These are phyloP conservation scores for Plasmodium vivax DNA, from an alignment of 169 alveolate genomes.

Conservation along the genomic window DNA sequence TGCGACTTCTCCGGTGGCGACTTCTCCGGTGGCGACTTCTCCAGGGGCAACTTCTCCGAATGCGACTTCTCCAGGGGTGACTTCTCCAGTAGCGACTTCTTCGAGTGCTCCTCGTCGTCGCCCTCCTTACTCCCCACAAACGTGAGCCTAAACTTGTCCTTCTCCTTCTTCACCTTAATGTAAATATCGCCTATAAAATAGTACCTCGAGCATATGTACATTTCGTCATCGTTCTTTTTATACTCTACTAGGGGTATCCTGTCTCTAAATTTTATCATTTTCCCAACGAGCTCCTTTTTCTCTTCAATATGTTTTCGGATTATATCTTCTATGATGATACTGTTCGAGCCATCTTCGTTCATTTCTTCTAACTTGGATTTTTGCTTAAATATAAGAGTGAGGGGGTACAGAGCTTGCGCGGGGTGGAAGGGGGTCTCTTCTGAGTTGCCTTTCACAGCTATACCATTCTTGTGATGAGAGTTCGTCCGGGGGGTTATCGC, in stretches of 20 bases:
- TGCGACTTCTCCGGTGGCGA: not conserved
- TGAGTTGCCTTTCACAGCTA: not conserved
- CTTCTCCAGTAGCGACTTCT: not conserved
- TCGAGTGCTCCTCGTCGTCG: not conserved
- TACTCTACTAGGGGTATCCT: conserved; percentile 59
- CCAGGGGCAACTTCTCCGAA: not conserved
- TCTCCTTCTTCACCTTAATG: conserved; percentile 28
- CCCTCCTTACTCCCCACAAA: conserved; percentile 11
- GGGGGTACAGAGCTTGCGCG: not conserved
- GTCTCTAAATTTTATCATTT: conserved; percentile 47
- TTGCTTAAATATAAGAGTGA: not conserved
- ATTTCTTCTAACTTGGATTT: conserved; percentile 22
- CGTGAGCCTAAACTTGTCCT: conserved; percentile 19
- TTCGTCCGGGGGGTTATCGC: not conserved
- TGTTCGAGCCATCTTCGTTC: conserved; percentile 19
- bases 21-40: not conserved
- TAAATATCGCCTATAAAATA: conserved; percentile 50
- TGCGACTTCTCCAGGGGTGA: not conserved
- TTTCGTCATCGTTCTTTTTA: conserved; percentile 29
- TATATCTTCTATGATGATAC: conserved; percentile 16
- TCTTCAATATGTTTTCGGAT: conserved; percentile 48
- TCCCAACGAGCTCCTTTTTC: conserved; percentile 12
- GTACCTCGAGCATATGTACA: conserved; percentile 42
- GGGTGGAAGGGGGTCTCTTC: not conserved
- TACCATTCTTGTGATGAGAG: not conserved